Base-by-base conservation (phyloP, 2,329 filamentous ascomycete genomes). In the Westerdykella sp. region DNA sequence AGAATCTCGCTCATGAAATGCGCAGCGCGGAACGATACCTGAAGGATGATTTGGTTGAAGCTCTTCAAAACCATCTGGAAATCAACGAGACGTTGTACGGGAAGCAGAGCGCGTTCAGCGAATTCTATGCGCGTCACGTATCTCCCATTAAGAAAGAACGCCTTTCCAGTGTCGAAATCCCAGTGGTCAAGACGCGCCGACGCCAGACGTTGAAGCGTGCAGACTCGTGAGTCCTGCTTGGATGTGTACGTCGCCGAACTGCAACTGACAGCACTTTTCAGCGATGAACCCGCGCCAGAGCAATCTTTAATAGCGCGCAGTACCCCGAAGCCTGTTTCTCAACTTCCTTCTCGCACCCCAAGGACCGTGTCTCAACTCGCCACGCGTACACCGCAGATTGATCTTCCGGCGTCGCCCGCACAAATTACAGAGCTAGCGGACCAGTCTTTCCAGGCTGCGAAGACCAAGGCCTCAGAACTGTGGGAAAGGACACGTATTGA, bases 401-500 rank as follows among this genome's bases (percentile, higher is more conserved):
- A 66, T 42, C 74, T 94, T 40, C 87, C 87, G 16, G 81, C 87
- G 7, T 89, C 87, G 2, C 89, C 89, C 5, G 83, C 85, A 34
- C 63, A 66, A 41, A 52, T 66, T 38, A 63, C 63, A 7, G 59
- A 65, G 37, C 82, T 95, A 30, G 85, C 84, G 32, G 75, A 84
- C 53, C 59, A 63, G 81, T 80, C 49, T 81, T 94, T 62, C 46
- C 56, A 89, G 93, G 69, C 81, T 78, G 59, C 81, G 46, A 82
- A 85, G 63, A 74, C 78, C 42, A 80, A 83, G 63, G 79, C 84
- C 51, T 70, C 74, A 32, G 76, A 79, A 34, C 68, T 82, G 37
- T 87, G 84, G 69, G 73, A 79, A 49, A 75, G 79, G 40, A 83
- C 81, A 3, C 80, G 81, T 51, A 76, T 91, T 57, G 76, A 78